phyloP scores from a whole-genome alignment of 2,329 filamentous ascomycete genomes.

The Lojkania enalia region DNA sequence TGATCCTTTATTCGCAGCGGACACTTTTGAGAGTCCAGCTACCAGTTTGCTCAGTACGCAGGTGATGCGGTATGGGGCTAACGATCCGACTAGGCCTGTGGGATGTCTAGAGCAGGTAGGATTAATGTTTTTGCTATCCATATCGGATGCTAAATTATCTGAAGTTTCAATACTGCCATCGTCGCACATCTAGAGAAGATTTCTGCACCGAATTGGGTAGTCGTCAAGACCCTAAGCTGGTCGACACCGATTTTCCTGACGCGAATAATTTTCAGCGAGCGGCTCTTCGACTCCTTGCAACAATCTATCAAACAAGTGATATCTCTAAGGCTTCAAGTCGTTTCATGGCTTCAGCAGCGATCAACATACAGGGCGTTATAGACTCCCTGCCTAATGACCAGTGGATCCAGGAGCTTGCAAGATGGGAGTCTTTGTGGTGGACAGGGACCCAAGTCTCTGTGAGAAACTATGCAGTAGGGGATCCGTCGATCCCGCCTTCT shows the following conservation, averaged over 20 bases:
- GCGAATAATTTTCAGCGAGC: conserved; percentile 4
- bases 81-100: conserved; percentile 4
- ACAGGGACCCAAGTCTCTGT: conserved; percentile 7
- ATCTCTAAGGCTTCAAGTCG: conserved; percentile 2
- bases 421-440: conserved; percentile 10
- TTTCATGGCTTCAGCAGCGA: no score
- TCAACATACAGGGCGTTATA: neutral
- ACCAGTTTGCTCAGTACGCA: neutral
- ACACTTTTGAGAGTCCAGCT: neutral
- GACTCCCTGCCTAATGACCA: conserved; percentile 15
- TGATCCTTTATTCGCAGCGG: conserved; percentile 13
- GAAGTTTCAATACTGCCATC: conserved; percentile 14
- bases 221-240: no score
- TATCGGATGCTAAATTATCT: no score
- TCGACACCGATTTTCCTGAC: neutral
- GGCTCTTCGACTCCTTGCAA: conserved; percentile 7
- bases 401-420: conserved; percentile 12
- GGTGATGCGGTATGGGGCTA: neutral
- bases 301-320: neutral
- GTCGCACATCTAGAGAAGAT: neutral
- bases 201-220: conserved; percentile 11
- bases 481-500: no score
- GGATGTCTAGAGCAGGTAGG: conserved; percentile 10
- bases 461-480: conserved; percentile 16
- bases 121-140: neutral